Evolutionary conservation across 495 filamentous ascomycete genomes (phyloP).

Genomic region (Daldinia bambusicola): DNA sequence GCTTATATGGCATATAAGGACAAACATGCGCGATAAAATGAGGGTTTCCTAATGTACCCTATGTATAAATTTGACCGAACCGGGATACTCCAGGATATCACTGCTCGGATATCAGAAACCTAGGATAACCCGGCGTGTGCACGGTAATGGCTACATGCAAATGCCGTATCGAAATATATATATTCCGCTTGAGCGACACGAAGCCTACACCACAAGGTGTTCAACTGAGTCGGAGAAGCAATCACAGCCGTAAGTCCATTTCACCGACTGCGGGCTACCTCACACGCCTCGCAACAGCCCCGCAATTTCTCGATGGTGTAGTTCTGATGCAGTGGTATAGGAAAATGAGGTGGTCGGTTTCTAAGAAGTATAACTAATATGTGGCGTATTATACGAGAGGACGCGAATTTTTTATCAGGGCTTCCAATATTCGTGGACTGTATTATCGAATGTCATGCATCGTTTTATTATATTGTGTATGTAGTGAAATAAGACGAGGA

Average conservation of each 20-base stretch:
- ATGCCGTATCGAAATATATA: neutral
- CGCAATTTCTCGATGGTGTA: neutral
- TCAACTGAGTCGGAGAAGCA: neutral
- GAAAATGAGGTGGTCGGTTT: too few relatives aligned
- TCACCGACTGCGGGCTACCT: neutral
- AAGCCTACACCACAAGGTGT: neutral
- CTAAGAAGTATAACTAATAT: too few relatives aligned
- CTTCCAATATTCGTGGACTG: neutral
- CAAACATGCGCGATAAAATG: conserved; percentile 3
- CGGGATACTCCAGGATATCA: neutral
- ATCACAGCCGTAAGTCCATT: neutral
- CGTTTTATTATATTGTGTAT: neutral
- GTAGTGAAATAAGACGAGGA: neutral
- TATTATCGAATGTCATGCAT: neutral
- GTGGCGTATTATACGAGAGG: too few relatives aligned
- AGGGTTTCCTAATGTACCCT: neutral
- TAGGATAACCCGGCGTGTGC: neutral
- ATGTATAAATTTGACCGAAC: neutral
- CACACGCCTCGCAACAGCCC: neutral
- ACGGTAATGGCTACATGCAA: neutral
- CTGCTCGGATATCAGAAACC: neutral
- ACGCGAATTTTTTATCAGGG: neutral
- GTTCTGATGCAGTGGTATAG: too few relatives aligned
- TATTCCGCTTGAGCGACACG: neutral
- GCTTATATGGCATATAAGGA: conserved; percentile 19